Percentiles rank a stretch among this genome's conserved stretches.
Conservation (phyloP, 805 yeast genomes). For the Allodekkera sacchari region DNA sequence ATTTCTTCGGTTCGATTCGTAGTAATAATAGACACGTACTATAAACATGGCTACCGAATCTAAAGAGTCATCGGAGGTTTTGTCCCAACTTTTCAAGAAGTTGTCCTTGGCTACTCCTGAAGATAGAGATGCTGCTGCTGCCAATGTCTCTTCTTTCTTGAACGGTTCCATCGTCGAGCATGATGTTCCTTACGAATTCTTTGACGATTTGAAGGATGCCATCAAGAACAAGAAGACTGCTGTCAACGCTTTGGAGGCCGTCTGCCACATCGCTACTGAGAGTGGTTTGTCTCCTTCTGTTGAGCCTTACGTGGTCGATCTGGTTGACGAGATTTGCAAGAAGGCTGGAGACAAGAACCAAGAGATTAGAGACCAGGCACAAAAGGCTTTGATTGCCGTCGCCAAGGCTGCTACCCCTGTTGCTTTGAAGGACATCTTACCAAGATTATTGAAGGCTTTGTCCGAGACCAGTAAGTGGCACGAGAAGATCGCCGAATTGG, state of each 20-base stretch:
- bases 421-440: conserved; percentile 85
- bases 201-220: conserved; percentile 65
- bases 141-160: conserved; percentile 85
- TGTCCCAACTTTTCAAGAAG: conserved; percentile 88
- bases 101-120: conserved; percentile 83
- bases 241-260: conserved; percentile 76
- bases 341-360: conserved; percentile 89
- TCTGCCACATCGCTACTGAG: conserved; percentile 74
- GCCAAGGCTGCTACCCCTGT: conserved; percentile 83
- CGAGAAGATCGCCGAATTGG: conserved; percentile 88
- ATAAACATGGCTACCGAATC: conserved; percentile 41
- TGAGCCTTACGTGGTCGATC: conserved; percentile 87
- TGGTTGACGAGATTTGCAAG: conserved; percentile 61
- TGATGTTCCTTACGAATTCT: conserved; percentile 90
- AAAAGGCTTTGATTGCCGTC: conserved; percentile 68
- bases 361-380: conserved; percentile 66
- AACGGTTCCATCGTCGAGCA: conserved; percentile 97
- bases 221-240: conserved; percentile 77
- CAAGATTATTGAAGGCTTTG: conserved; percentile 65
- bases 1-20: too few relatives aligned
- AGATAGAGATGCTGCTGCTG: conserved; percentile 76
- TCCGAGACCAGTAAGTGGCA: conserved; percentile 87
- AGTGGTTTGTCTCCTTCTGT: conserved; percentile 80
- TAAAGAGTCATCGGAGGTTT: conserved; percentile 66
- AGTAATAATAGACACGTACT: conserved; percentile 7